Conservation (phyloP, 108 stramenopile species). For the Fragilaria crotonensis region DNA sequence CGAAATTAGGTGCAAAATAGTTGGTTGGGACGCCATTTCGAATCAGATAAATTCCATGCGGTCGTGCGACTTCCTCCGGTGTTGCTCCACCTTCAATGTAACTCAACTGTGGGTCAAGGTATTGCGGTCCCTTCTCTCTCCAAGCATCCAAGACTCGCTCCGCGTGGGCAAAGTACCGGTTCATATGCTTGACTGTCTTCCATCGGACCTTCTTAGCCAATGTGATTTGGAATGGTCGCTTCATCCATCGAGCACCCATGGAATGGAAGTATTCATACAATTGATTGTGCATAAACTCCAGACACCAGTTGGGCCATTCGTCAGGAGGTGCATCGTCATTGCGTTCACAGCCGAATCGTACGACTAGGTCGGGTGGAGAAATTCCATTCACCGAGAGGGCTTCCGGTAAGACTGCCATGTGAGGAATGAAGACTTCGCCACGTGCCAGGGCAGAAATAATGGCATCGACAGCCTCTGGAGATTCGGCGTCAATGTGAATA, state of each 20-base stretch:
- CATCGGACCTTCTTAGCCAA: conserved; percentile 76
- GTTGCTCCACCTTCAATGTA: conserved; percentile 62
- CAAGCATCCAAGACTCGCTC: conserved; percentile 80
- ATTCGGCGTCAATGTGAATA: conserved; percentile 69
- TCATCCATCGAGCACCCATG: conserved; percentile 65
- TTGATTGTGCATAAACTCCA: conserved; percentile 89
- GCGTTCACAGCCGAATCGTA: conserved; percentile 78
- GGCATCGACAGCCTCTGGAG: conserved; percentile 41
- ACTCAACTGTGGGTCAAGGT: conserved; percentile 60
- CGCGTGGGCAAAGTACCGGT: conserved; percentile 82
- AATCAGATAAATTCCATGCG: conserved; percentile 81
- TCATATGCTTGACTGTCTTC: conserved; percentile 91
- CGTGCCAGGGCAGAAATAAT: conserved; percentile 68
- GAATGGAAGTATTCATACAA: conserved; percentile 73
- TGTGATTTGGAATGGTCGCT: conserved; percentile 80
- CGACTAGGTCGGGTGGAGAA: conserved; percentile 73
- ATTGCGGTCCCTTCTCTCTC: conserved; percentile 84
- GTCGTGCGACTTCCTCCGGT: conserved; percentile 65
- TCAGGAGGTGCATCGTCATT: conserved; percentile 83
- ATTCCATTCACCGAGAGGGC: conserved; percentile 67
- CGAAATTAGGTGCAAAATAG: conserved; percentile 86
- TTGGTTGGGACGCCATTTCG: conserved; percentile 79
- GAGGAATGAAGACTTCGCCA: conserved; percentile 87
- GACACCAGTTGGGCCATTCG: conserved; percentile 87
- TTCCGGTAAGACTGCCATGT: conserved; percentile 76